phyloP scores from a whole-genome alignment of 129 eudicot genomes.

The Centrapalus pauciflorus region DNA sequence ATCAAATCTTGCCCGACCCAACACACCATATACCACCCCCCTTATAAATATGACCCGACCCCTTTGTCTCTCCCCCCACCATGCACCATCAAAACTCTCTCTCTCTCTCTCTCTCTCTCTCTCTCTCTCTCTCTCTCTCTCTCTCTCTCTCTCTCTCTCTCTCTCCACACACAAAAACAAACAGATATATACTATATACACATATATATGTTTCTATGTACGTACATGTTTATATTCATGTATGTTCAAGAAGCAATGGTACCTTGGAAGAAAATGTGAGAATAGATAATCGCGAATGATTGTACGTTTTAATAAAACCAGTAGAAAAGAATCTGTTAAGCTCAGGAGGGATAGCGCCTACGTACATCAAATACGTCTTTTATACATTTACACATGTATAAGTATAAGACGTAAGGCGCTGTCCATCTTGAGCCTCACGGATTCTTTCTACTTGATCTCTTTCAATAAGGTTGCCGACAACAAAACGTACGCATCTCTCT shows the following conservation, averaged over 20 bases:
- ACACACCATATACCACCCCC: conserved; percentile 1
- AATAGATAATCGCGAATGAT: too few species aligned
- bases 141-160: too few species aligned
- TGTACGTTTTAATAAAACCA: too few species aligned
- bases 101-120: too few species aligned
- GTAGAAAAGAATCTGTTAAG: conserved; percentile 32
- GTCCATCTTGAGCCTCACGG: conserved; percentile 41
- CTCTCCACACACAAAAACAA: neutral
- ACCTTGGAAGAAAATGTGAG: conserved; percentile 7
- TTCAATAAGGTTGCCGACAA: neutral
- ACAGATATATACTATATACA: neutral
- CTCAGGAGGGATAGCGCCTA: conserved; percentile 47
- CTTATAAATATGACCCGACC: conserved; percentile 22
- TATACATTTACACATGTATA: neutral
- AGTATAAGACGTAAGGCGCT: conserved; percentile 16
- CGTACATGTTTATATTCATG: neutral
- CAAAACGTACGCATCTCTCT: neutral
- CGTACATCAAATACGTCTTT: neutral
- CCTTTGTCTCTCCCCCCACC: neutral
- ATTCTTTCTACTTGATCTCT: conserved; percentile 13
- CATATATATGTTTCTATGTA: neutral
- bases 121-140: too few species aligned
- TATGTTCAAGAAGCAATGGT: too few species aligned
- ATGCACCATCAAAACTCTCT: neutral
- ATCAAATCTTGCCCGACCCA: conserved; percentile 11